Evolutionary conservation across 495 filamentous ascomycete species (phyloP), one percentile per base, ranked within the genome.

Genomic region (Aspergillus egyptiacus): DNA sequence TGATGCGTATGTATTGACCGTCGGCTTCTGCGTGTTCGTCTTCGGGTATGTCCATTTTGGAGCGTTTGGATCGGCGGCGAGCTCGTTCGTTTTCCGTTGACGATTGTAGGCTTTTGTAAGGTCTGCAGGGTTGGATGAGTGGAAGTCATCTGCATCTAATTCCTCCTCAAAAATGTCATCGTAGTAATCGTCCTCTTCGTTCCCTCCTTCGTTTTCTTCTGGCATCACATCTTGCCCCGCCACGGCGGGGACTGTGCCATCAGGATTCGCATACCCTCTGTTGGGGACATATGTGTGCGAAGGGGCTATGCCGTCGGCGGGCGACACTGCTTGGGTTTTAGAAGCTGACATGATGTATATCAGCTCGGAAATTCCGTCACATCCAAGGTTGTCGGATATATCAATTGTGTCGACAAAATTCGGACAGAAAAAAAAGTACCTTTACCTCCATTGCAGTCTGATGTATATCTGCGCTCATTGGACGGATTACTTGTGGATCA

Each of bases 31-130:
- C 2, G 82, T 74, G 57, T 95, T 95, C 45, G 82, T 81, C 63
- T 86, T 86, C n/a, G 82, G 82, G 19, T 76, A 71, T 4, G 75
- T 71, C 65, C 81, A 76, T 68, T 71, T 74, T 42, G 75, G 68
- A 28, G 65, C 63, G 54, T 80, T 74, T 45, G 80, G 52, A 67
- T 78, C 77, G 70, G 70, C 60, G 63, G 81, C 66, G 31, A 72
- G 58, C 56, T 82, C 78, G 69, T 84, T 74, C 32, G 77, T 53
- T 55, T 74, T 71, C 42, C 81, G 76, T 60, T 93, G 88, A 47
- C 91, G 87, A 64, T 96, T 98, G 72, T 95, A 96, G 20, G 82
- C 80, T 67, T 95, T 94, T 31, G 89, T 88, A 33, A 89, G 78
- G 62, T 96, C 87, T 28, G 73, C 67, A 2, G 76, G 69, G 46